Percentiles rank a stretch among this genome's conserved stretches.
These are phyloP conservation scores for Diplodia intermedia DNA, from an alignment of 2,329 filamentous ascomycete genomes.

Conservation along the genomic window DNA sequence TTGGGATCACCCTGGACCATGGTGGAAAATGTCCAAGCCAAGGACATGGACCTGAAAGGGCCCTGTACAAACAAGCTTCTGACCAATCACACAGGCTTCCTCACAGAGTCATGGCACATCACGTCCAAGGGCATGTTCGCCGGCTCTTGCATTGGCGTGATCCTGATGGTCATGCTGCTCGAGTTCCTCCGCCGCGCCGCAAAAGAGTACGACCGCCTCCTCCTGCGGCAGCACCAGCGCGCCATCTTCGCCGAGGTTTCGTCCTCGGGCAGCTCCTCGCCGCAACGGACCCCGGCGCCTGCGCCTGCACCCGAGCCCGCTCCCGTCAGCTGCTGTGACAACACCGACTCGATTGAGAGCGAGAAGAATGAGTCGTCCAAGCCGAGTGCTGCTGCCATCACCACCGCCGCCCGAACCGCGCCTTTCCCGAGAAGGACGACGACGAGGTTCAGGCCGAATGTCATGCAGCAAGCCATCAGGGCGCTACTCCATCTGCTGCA, in stretches of 20 bases:
- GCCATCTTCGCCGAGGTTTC: constrained; percentile 15
- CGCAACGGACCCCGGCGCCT: background rate
- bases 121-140: constrained; percentile 75
- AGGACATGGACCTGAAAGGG: background rate
- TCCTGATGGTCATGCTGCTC: constrained; percentile 74
- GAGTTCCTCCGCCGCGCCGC: constrained; percentile 73
- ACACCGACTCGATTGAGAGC: constrained; percentile 20
- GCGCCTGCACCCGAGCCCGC: background rate
- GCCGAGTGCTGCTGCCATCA: constrained; percentile 1
- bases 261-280: constrained; percentile 29
- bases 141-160: constrained; percentile 78
- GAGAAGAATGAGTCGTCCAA: constrained; percentile 10
- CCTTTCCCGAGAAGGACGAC: constrained; percentile 5
- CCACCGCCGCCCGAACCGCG: constrained; percentile 1
- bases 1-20: background rate
- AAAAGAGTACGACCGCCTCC: constrained; percentile 75
- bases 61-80: background rate
- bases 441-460: constrained; percentile 58
- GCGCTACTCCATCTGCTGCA: constrained; percentile 73
- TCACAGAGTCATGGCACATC: constrained; percentile 73
- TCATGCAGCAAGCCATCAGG: constrained; percentile 70
- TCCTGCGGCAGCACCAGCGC: constrained; percentile 61
- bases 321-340: constrained; percentile 1
- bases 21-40: background rate
- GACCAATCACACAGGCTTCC: constrained; percentile 61